These are phyloP conservation scores for Linum lewisii DNA, from an alignment of 345 rosid species.

Conservation along the genomic window DNA sequence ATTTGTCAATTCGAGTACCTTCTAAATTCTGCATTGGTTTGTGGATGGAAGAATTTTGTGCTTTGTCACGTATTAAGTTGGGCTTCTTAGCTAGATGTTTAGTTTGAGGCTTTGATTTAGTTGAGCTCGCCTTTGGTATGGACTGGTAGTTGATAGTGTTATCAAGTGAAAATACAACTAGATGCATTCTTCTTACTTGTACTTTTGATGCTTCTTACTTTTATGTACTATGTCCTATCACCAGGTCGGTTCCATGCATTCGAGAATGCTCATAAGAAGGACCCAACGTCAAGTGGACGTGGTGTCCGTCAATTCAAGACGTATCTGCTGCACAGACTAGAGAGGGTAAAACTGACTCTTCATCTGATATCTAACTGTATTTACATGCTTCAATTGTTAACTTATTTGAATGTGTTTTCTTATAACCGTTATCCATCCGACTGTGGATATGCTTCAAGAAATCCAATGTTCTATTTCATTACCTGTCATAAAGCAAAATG, in stretches of 20 bases:
- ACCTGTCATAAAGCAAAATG: no score
- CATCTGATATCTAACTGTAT: no score
- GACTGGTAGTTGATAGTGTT: neutral
- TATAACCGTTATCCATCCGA: no score
- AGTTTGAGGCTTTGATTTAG: neutral
- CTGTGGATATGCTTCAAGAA: no score
- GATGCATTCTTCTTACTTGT: neutral
- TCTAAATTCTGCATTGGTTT: neutral
- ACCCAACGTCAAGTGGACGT: slow-evolving; percentile 55
- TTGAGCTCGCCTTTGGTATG: neutral
- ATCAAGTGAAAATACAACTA: neutral
- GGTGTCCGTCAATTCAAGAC: slow-evolving; percentile 97
- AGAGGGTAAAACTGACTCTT: slow-evolving; percentile 39
- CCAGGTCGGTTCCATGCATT: slow-evolving; percentile 91
- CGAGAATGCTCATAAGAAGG: slow-evolving; percentile 75
- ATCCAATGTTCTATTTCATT: no score
- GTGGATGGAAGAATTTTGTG: neutral
- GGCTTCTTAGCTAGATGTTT: neutral
- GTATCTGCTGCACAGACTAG: slow-evolving; percentile 65
- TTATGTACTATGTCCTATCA: slow-evolving; percentile 1
- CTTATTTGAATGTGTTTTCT: neutral
- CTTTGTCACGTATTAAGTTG: neutral
- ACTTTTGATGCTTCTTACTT: neutral
- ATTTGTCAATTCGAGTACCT: neutral
- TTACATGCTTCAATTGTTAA: no score